These are phyloP conservation scores for Cantharellus anzutake DNA, from an alignment of 768 basidiomycete species.

Conservation along the genomic window DNA sequence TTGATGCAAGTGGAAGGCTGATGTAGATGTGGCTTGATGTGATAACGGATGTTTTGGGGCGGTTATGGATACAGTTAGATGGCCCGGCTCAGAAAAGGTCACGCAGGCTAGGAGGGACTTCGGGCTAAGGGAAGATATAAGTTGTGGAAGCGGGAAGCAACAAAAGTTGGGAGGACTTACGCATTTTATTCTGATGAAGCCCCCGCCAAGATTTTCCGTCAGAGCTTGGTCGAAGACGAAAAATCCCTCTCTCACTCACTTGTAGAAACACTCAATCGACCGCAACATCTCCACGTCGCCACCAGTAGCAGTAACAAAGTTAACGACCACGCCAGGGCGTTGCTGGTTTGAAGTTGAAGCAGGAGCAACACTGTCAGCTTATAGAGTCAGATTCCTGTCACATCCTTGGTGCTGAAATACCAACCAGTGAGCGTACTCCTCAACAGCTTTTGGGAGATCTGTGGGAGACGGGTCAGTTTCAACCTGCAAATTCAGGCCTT, in stretches of 20 bases:
- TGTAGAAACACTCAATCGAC: slow-evolving; percentile 97
- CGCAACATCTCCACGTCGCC: slow-evolving; percentile 98
- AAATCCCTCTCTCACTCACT: slow-evolving; percentile 28
- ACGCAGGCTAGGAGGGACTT: slow-evolving; percentile 79
- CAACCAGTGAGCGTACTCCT: slow-evolving; percentile 91
- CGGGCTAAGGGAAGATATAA: slow-evolving; percentile 34
- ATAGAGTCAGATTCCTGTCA: slow-evolving; percentile 5
- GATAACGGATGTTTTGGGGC: too few relatives aligned
- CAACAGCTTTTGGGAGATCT: slow-evolving; percentile 89
- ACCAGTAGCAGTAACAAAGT: slow-evolving; percentile 93
- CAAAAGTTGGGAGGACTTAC: slow-evolving; percentile 26
- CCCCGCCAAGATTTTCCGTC: neutral
- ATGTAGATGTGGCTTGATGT: too few relatives aligned
- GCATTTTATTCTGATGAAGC: slow-evolving; percentile 56
- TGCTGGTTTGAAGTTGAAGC: slow-evolving; percentile 72
- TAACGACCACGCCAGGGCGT: slow-evolving; percentile 82
- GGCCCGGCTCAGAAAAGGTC: slow-evolving; percentile 49
- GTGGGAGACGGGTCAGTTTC: slow-evolving; percentile 4
- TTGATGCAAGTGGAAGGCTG: too few relatives aligned
- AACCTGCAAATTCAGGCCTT: neutral
- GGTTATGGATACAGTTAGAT: too few relatives aligned
- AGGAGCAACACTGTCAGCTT: slow-evolving; percentile 44
- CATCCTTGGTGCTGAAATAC: neutral
- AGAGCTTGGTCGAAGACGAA: neutral
- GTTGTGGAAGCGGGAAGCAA: slow-evolving; percentile 11